Percentiles rank a stretch among this genome's conserved stretches.
Evolutionary conservation across 352 stramenopile genomes (phyloP).

Genomic region (Globisporangium orthogonon): DNA sequence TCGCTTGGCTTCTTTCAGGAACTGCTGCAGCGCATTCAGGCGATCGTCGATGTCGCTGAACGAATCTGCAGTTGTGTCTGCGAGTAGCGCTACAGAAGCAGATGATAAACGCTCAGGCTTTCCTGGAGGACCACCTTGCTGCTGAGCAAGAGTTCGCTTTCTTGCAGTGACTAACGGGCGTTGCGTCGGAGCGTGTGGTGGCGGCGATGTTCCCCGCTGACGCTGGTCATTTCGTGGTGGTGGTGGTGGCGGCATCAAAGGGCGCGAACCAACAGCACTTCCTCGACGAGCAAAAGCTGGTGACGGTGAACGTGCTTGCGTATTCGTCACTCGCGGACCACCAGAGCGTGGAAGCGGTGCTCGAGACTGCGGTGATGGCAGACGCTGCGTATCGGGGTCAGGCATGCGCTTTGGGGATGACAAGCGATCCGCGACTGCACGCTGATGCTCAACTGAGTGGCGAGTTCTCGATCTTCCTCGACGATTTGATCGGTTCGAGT

Average conservation of each 20-base stretch:
- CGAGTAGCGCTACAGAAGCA: constrained; percentile 23
- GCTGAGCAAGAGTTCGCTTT: constrained; percentile 1
- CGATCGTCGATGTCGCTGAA: constrained; percentile 86
- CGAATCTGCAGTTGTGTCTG: constrained; percentile 62
- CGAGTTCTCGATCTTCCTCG: constrained; percentile 31
- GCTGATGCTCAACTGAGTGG: constrained; percentile 42
- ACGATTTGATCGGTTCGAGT: constrained; percentile 37
- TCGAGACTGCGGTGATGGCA: constrained; percentile 15
- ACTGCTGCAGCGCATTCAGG: constrained; percentile 73
- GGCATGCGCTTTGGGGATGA: constrained; percentile 40
- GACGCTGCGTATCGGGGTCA: constrained; percentile 7
- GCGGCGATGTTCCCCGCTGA: neutral
- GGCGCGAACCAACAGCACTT: neutral
- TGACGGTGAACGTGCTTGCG: constrained; percentile 23
- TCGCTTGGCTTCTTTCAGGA: constrained; percentile 77
- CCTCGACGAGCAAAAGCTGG: constrained; percentile 4
- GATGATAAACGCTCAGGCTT: constrained; percentile 4
- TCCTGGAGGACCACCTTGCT: neutral
- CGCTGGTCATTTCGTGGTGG: constrained; percentile 1
- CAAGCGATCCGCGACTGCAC: constrained; percentile 43
- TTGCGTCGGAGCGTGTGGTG: constrained; percentile 3
- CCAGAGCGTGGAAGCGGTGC: constrained; percentile 20
- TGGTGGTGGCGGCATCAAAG: neutral
- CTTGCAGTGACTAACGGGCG: neutral
- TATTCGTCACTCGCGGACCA: constrained; percentile 6